These are phyloP conservation scores for Diaporthe amygdali DNA, from an alignment of 2,329 filamentous ascomycete species.

Conservation along the genomic window DNA sequence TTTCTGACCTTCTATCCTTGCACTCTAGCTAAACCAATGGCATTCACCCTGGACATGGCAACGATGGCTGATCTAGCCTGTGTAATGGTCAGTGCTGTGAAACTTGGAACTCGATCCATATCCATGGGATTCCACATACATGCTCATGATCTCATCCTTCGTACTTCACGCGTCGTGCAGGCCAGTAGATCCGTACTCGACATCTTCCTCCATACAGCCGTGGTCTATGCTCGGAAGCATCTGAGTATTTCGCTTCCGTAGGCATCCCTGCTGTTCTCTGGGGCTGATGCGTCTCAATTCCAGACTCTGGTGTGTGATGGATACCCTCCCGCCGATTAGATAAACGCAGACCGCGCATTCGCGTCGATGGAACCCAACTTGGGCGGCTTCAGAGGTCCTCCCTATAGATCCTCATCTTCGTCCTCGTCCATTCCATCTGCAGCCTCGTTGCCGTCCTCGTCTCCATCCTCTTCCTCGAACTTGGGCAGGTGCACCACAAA, in stretches of 20 bases:
- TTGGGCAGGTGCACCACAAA: constrained; percentile 54
- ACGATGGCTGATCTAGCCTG: background rate
- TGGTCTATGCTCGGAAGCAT: background rate
- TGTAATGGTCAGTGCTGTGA: background rate
- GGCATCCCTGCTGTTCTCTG: background rate
- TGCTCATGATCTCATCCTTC: background rate
- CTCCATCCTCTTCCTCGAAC: constrained; percentile 47
- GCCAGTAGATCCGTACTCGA: no score
- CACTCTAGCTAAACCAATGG: background rate
- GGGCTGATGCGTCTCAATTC: background rate
- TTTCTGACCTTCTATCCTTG: background rate
- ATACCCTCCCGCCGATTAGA: background rate
- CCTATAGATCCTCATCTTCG: constrained; percentile 4
- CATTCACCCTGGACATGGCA: background rate
- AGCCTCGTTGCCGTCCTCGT: constrained; percentile 32
- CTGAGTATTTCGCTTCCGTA: no score
- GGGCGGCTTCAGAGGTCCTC: no score
- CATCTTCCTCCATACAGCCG: background rate
- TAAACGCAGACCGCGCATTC: background rate
- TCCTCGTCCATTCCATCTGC: constrained; percentile 10
- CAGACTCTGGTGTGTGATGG: background rate
- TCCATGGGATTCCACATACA: background rate
- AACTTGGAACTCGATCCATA: background rate
- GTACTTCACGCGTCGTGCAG: no score
- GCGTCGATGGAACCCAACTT: background rate